Percentiles rank a stretch among this genome's conserved stretches.
Evolutionary conservation across 306 rosid species (phyloP).

Genomic region (Glycine tomentella): DNA sequence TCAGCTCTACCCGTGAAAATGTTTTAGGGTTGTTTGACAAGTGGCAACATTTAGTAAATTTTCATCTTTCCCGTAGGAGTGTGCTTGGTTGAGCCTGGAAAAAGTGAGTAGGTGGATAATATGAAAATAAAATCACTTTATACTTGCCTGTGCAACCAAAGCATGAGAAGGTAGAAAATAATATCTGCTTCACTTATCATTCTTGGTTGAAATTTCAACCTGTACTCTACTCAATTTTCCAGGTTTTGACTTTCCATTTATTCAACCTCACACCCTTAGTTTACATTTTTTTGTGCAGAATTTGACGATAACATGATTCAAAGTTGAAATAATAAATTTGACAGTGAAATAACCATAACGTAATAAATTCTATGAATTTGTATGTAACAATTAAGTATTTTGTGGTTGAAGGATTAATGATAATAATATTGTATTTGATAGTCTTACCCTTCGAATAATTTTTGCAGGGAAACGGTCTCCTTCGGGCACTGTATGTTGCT

Average conservation of each 20-base stretch:
- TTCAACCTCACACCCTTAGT: conserved; percentile 1
- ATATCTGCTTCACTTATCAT: background rate
- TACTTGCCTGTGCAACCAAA: background rate
- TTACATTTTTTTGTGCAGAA: background rate
- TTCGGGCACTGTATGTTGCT: conserved; percentile 84
- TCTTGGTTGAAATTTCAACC: background rate
- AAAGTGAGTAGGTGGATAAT: background rate
- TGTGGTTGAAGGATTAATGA: background rate
- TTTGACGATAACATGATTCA: no score
- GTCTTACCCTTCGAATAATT: conserved; percentile 31
- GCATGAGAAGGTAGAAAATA: background rate
- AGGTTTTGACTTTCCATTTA: conserved; percentile 9
- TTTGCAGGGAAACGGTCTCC: conserved; percentile 87
- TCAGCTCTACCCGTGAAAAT: background rate
- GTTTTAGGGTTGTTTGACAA: background rate
- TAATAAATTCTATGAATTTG: background rate
- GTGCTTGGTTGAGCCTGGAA: background rate
- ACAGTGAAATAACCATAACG: background rate
- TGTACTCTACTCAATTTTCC: background rate
- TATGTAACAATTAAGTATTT: background rate
- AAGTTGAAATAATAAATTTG: no score
- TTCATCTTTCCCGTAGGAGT: background rate
- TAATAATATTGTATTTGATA: conserved; percentile 23
- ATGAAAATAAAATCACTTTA: conserved; percentile 7
- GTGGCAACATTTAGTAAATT: background rate